These are phyloP conservation scores for Camelina neglecta DNA, from an alignment of 345 rosid species.

Conservation along the genomic window DNA sequence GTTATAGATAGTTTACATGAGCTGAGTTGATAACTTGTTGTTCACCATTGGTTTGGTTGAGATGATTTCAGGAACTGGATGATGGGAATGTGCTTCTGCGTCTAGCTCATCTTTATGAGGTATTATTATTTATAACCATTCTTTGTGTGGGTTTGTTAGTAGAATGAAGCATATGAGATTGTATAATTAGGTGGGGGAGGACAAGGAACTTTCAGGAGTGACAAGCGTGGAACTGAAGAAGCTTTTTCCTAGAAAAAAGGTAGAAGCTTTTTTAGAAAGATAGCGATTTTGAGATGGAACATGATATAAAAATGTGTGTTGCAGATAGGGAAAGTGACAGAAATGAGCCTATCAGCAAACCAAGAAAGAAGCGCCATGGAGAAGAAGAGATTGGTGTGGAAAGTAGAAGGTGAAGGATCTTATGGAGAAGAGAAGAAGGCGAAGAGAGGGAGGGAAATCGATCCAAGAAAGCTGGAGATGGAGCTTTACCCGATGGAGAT, in stretches of 20 bases:
- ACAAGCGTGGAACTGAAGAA: constrained; percentile 71
- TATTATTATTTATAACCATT: constrained; percentile 34
- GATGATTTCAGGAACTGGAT: constrained; percentile 68
- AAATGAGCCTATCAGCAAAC: constrained; percentile 83
- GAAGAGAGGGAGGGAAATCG: constrained; percentile 68
- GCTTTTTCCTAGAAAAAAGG: constrained; percentile 65
- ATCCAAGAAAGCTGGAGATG: constrained; percentile 63
- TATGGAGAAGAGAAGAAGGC: constrained; percentile 47
- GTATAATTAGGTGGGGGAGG: constrained; percentile 66
- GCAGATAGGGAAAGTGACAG: constrained; percentile 69
- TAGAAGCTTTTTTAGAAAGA: constrained; percentile 28
- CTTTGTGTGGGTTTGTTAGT: constrained; percentile 25
- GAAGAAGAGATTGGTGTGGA: constrained; percentile 79
- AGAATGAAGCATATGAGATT: constrained; percentile 33
- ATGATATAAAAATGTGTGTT: neutral
- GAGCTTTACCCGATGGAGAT: constrained; percentile 93
- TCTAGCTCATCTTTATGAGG: constrained; percentile 91
- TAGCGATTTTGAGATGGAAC: neutral
- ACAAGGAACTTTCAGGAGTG: constrained; percentile 70
- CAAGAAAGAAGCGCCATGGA: constrained; percentile 86
- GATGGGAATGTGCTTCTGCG: constrained; percentile 81
- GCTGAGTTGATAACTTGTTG: constrained; percentile 23
- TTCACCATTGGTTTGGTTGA: constrained; percentile 27
- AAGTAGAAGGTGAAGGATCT: constrained; percentile 55
- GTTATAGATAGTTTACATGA: constrained; percentile 13